phyloP scores from a whole-genome alignment of 2,329 filamentous ascomycete species.

The Podosphaera leucotricha region DNA sequence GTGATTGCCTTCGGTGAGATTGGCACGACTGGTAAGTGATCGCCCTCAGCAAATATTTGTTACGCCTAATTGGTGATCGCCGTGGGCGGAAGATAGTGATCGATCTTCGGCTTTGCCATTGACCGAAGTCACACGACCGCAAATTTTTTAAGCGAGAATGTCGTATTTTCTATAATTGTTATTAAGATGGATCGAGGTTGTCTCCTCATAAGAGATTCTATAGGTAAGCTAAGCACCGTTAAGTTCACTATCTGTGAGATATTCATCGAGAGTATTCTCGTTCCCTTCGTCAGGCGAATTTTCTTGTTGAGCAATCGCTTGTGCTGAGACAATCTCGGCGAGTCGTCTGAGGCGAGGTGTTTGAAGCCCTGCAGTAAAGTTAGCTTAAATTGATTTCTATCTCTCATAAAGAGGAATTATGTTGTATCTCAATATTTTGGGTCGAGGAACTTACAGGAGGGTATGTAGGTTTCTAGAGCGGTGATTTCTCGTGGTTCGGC shows the following conservation, averaged over 20 bases:
- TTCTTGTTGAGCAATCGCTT: constrained; percentile 74
- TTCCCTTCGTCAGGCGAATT: constrained; percentile 35
- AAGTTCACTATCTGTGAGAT: constrained; percentile 18
- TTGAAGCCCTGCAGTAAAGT: constrained; percentile 50
- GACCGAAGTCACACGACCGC: no score
- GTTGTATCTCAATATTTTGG: neutral
- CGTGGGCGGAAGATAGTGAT: no score
- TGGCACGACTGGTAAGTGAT: no score
- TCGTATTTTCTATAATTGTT: no score
- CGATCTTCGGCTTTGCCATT: no score
- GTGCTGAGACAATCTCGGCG: constrained; percentile 92
- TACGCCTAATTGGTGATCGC: no score
- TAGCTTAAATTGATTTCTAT: constrained; percentile 9
- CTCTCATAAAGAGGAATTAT: neutral
- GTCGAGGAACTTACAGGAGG: constrained; percentile 52
- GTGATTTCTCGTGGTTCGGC: constrained; percentile 91
- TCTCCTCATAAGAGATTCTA: no score
- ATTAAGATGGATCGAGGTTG: no score
- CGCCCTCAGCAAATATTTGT: no score
- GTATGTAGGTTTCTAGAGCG: constrained; percentile 90
- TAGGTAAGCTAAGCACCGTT: constrained; percentile 9
- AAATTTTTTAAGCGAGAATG: no score
- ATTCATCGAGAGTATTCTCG: constrained; percentile 29
- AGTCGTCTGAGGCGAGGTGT: constrained; percentile 83
- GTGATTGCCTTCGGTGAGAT: no score